Conservation (phyloP, 495 filamentous ascomycete species). For the Podospora pseudopauciseta region DNA sequence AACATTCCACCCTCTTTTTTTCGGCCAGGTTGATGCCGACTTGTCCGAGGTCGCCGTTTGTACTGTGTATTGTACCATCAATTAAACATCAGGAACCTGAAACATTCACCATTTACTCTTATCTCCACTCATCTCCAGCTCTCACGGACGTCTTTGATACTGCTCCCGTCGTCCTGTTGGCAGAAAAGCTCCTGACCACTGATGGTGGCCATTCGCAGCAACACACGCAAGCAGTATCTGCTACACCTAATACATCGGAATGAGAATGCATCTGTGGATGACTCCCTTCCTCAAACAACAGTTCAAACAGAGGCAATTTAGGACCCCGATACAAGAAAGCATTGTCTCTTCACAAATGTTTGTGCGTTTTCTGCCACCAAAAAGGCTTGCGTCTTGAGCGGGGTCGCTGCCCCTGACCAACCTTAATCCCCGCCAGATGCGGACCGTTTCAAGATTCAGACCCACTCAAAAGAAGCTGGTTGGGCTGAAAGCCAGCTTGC, state of each 20-base stretch:
- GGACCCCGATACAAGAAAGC: background rate
- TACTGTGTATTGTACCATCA: background rate
- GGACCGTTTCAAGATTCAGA: constrained; percentile 8
- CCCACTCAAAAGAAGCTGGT: background rate
- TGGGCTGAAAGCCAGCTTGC: background rate
- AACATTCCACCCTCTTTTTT: background rate
- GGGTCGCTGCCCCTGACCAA: background rate
- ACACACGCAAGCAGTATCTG: too few relatives aligned
- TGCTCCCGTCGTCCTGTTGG: background rate
- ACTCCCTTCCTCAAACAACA: background rate
- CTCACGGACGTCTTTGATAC: background rate
- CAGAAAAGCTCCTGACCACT: background rate
- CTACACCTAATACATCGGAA: too few relatives aligned
- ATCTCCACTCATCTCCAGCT: constrained; percentile 2
- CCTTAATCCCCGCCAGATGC: constrained; percentile 11
- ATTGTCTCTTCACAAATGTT: background rate
- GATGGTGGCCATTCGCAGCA: too few relatives aligned
- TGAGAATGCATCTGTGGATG: too few relatives aligned
- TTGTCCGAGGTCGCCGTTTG: background rate
- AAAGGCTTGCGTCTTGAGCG: background rate
- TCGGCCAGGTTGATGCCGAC: background rate
- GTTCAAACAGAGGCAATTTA: background rate
- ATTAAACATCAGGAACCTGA: background rate
- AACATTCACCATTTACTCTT: background rate
- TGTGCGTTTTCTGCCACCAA: background rate